Percentiles rank a stretch among this genome's conserved stretches.
Evolutionary conservation across 2,329 filamentous ascomycete genomes (phyloP).

Genomic region (Furcasterigmium furcatum): DNA sequence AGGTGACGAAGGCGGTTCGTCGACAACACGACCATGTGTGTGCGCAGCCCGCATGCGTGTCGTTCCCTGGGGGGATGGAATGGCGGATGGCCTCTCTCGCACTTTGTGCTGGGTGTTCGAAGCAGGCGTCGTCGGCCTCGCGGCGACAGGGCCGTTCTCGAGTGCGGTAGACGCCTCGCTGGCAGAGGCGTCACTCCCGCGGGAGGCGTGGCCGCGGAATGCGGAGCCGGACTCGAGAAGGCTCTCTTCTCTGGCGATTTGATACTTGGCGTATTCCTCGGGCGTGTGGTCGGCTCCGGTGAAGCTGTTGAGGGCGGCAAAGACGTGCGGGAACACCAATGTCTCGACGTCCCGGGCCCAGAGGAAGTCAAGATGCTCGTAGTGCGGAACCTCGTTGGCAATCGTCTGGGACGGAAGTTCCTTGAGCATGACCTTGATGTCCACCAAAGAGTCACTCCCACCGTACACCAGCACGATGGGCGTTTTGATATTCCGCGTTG

Average conservation of each 20-base stretch:
- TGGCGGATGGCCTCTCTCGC: constrained; percentile 6
- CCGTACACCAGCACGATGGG: constrained; percentile 93
- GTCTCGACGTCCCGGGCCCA: constrained; percentile 85
- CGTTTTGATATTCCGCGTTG: constrained; percentile 94
- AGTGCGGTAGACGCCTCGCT: constrained; percentile 8
- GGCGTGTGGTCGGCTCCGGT: constrained; percentile 53
- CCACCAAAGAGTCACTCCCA: constrained; percentile 88
- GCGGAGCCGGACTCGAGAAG: constrained; percentile 33
- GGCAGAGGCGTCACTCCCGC: constrained; percentile 22
- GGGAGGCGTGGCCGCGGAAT: constrained; percentile 20
- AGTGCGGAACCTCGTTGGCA: constrained; percentile 83
- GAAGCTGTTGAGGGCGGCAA: constrained; percentile 79
- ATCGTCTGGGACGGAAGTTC: constrained; percentile 83
- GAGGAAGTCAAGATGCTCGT: constrained; percentile 94
- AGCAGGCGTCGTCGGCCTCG: constrained; percentile 3
- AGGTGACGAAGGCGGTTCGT: constrained; percentile 6
- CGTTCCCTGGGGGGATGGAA: constrained; percentile 10
- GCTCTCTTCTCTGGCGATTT: constrained; percentile 46
- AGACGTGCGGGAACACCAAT: constrained; percentile 87
- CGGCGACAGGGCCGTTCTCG: constrained; percentile 5
- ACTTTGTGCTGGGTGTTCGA: constrained; percentile 2
- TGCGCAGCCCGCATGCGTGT: constrained; percentile 7
- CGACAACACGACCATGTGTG: constrained; percentile 5
- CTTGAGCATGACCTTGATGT: constrained; percentile 88
- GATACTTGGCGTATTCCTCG: constrained; percentile 59